Percentiles rank a stretch among this genome's conserved stretches.
phyloP scores from a whole-genome alignment of 176 grass and related monocot species.

The Phragmites australis region DNA sequence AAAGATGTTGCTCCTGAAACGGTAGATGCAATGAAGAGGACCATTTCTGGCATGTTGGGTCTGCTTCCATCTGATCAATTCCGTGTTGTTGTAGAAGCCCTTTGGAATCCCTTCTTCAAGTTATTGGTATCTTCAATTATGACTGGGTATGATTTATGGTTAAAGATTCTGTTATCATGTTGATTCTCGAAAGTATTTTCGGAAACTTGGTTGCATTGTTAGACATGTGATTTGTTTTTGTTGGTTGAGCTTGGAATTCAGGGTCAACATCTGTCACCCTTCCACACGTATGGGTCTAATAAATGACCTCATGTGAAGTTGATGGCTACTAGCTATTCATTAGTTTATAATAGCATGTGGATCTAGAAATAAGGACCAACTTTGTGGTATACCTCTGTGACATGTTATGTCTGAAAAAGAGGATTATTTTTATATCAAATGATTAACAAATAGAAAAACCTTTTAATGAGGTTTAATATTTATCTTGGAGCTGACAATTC shows the following conservation, averaged over 20 bases:
- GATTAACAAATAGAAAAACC: background rate
- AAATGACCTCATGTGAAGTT: slow-evolving; percentile 19
- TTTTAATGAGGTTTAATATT: slow-evolving; percentile 6
- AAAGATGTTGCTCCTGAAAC: slow-evolving; percentile 92
- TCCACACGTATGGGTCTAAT: background rate
- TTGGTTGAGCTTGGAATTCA: background rate
- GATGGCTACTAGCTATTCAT: background rate
- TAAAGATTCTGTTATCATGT: background rate
- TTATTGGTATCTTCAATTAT: slow-evolving; percentile 96
- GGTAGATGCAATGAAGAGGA: slow-evolving; percentile 93
- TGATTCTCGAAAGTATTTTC: slow-evolving; percentile 11
- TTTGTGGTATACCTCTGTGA: background rate
- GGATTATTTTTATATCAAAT: background rate
- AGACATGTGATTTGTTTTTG: background rate
- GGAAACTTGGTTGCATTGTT: slow-evolving; percentile 2
- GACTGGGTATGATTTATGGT: slow-evolving; percentile 73
- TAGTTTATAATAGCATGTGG: background rate
- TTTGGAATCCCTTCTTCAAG: slow-evolving; percentile 89
- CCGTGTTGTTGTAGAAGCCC: slow-evolving; percentile 79
- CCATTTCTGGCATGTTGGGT: slow-evolving; percentile 95
- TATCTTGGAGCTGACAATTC: slow-evolving; percentile 13
- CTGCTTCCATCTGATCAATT: slow-evolving; percentile 98
- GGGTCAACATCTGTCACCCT: slow-evolving; percentile 8
- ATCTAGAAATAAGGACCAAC: background rate
- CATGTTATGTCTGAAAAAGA: slow-evolving; percentile 2